Conservation (phyloP, 805 yeast genomes). For the Candida alai region DNA sequence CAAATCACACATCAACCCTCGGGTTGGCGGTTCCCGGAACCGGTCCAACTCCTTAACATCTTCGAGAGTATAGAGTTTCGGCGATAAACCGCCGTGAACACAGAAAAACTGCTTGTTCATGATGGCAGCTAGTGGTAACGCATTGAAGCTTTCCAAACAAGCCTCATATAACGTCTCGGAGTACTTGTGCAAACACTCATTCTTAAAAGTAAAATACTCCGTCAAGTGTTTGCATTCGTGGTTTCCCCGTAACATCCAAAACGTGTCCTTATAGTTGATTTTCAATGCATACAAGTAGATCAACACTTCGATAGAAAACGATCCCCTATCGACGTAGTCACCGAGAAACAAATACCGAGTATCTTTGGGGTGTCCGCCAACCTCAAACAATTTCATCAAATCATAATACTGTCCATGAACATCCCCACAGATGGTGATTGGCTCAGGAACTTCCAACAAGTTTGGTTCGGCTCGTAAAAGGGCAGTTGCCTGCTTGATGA, state of each 20-base stretch:
- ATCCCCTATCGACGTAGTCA: conserved; percentile 94
- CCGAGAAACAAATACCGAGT: conserved; percentile 84
- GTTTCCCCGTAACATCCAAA: conserved; percentile 87
- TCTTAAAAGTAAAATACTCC: conserved; percentile 87
- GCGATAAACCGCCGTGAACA: conserved; percentile 95
- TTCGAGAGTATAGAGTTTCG: conserved; percentile 66
- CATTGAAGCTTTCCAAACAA: conserved; percentile 73
- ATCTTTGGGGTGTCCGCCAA: conserved; percentile 81
- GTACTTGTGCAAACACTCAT: conserved; percentile 87
- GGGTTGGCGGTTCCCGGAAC: conserved; percentile 88
- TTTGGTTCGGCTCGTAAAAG: conserved; percentile 72
- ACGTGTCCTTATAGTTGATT: conserved; percentile 64
- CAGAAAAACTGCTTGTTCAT: conserved; percentile 94
- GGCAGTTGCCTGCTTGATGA: conserved; percentile 61
- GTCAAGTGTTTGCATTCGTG: conserved; percentile 95
- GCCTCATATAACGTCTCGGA: conserved; percentile 61
- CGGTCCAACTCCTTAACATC: conserved; percentile 72
- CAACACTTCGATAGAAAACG: conserved; percentile 79
- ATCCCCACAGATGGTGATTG: conserved; percentile 95
- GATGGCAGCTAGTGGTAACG: conserved; percentile 86
- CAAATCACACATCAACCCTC: conserved; percentile 90
- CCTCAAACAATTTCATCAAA: conserved; percentile 83
- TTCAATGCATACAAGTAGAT: conserved; percentile 76
- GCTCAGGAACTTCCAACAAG: conserved; percentile 77
- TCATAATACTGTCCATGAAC: conserved; percentile 96